A percentile compares a stretch with the other conserved stretches of the same genome.
Evolutionary conservation across 2,329 filamentous ascomycete species (phyloP).

Genomic region (Alternaria sp.): DNA sequence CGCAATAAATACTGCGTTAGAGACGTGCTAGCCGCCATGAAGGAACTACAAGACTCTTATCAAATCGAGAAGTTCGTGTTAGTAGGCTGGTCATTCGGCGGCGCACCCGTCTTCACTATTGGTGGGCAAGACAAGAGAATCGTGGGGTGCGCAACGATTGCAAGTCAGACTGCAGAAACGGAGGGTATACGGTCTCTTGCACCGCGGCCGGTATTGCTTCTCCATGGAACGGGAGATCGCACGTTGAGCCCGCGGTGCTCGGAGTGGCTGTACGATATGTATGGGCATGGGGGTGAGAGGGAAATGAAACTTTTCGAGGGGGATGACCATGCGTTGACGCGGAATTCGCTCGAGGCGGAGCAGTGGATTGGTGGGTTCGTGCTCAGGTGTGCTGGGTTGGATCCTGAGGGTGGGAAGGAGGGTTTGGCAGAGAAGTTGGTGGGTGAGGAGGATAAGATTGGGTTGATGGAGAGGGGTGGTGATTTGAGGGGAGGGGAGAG

Average conservation of each 20-base stretch:
- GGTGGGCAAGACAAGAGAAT: background rate
- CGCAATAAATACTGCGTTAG: background rate
- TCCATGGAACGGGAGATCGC: background rate
- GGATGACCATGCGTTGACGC: constrained; percentile 5
- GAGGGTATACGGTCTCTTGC: background rate
- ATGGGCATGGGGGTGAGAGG: background rate
- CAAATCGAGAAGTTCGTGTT: background rate
- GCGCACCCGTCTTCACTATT: constrained; percentile 1
- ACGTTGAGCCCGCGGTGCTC: background rate
- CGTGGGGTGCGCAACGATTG: background rate
- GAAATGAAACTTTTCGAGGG: background rate
- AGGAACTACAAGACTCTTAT: background rate
- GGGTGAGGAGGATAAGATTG: background rate
- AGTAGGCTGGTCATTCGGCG: constrained; percentile 5
- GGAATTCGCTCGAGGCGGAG: constrained; percentile 1
- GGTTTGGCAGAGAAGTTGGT: background rate
- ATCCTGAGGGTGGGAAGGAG: background rate
- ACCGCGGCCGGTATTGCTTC: background rate
- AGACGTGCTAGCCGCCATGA: constrained; percentile 2
- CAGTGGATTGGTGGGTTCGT: constrained; percentile 1
- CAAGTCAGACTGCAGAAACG: constrained; percentile 2
- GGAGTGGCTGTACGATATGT: background rate
- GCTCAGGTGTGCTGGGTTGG: background rate
- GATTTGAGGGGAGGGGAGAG: background rate
- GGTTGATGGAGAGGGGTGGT: constrained; percentile 3